Evolutionary conservation across 179 eudicot species (phyloP), one percentile per base, ranked within the genome.

Genomic region (Beta lomatogona): DNA sequence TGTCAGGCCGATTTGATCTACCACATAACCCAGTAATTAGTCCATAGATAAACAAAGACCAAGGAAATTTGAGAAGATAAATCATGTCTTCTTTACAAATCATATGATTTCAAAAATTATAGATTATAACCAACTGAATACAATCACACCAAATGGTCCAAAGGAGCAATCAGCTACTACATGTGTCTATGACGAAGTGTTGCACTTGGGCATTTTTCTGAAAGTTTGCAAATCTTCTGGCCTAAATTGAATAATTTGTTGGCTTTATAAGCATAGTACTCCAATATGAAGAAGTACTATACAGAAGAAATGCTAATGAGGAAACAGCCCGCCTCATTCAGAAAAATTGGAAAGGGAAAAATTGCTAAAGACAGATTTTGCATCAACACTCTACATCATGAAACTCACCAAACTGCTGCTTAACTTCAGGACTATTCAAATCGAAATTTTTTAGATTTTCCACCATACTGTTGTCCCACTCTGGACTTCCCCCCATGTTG

Each of bases 1-100:
- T 44, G 96, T 90, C 78, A 96, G 90, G 52, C 99, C 98, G 53
- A 96, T 91, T 88, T 94, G 96, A 84, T 92, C 99, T 96, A 88
- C 73, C 77, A 82, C 55, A 50, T 21, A 78, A 64, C 36, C 70
- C 36, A 52, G 75, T 63, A 28, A 25, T 75, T 64, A 82, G 77
- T 77, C 46, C 53, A 60, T 9, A 44, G 7, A 59, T 36, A 28
- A 65, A 28, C 22, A 5, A 14, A 14, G 21, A 66, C 18, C 60
- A 78, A 60, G 25, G 50, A 46, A 55, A 46, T 76, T 58, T 22
- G 16, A 53, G 41, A 81, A 67, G 16, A 18, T 46, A 64, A 6
- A 46, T 48, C 68, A 22, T 44, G 36, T 9, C 22, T 66, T 36
- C 13, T 50, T 8, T 22, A 73, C 9, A 53, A 54, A 53, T 28